phyloP scores from a whole-genome alignment of 768 basidiomycete genomes.

The Leccinum subgranulosum region DNA sequence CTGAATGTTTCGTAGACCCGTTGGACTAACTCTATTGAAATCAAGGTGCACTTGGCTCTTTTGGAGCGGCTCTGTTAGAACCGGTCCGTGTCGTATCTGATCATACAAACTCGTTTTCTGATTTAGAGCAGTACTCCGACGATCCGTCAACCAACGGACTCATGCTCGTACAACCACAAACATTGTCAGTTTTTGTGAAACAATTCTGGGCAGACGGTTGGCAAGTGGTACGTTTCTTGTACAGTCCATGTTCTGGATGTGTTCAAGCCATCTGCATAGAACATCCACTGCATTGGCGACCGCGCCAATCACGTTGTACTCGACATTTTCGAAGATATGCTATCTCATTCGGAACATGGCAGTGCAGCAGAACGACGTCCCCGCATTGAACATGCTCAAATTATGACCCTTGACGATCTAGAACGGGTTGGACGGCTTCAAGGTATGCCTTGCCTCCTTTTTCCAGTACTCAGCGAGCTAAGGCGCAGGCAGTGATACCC shows the following conservation, averaged over 20 bases:
- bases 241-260: background rate
- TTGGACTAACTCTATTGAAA: conserved; percentile 3
- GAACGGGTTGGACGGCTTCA: conserved; percentile 67
- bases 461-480: background rate
- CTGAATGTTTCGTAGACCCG: background rate
- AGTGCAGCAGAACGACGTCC: conserved; percentile 52
- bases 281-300: conserved; percentile 87
- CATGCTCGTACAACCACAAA: conserved; percentile 55
- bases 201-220: conserved; percentile 71
- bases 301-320: conserved; percentile 81
- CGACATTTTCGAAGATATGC: conserved; percentile 73
- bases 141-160: conserved; percentile 69
- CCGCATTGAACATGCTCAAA: conserved; percentile 92
- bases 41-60: conserved; percentile 82
- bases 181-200: conserved; percentile 51
- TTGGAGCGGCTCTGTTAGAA: conserved; percentile 84
- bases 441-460: conserved; percentile 41
- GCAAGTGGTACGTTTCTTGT: conserved; percentile 66
- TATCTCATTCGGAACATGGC: conserved; percentile 30
- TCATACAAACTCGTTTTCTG: background rate
- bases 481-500: conserved; percentile 60
- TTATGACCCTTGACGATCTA: conserved; percentile 70
- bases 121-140: conserved; percentile 58
- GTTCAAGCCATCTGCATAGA: conserved; percentile 44
- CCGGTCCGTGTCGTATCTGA: conserved; percentile 36